These are phyloP conservation scores for Rostrohypoxylon terebratum DNA, from an alignment of 495 filamentous ascomycete genomes.

Conservation along the genomic window DNA sequence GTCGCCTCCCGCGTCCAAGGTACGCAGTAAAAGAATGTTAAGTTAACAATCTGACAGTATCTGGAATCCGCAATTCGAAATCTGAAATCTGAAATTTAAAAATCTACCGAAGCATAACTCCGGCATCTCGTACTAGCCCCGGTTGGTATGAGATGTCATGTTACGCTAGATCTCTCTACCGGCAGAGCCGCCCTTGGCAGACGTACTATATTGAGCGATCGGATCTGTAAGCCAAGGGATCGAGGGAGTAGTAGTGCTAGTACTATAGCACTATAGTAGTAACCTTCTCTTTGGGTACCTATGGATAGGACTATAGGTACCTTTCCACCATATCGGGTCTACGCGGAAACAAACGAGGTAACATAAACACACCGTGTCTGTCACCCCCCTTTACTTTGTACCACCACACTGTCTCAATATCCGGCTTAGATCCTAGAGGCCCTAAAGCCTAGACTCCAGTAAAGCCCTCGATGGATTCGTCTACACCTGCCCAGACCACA, in stretches of 20 bases:
- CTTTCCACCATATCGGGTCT: constrained; percentile 23
- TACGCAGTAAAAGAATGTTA: not conserved
- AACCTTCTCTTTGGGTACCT: not conserved
- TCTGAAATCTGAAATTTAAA: too few species aligned
- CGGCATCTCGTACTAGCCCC: constrained; percentile 1
- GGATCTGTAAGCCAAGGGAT: constrained; percentile 1
- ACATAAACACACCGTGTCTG: not conserved
- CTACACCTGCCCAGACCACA: constrained; percentile 10
- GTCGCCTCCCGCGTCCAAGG: not conserved
- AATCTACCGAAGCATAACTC: not conserved
- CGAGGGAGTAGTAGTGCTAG: too few species aligned
- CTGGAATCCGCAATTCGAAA: not conserved
- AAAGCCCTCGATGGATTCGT: constrained; percentile 1
- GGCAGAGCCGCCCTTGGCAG: constrained; percentile 42
- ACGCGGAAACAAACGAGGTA: not conserved
- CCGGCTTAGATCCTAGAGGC: not conserved
- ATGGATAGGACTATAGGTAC: too few species aligned
- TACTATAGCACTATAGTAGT: too few species aligned
- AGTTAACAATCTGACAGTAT: not conserved
- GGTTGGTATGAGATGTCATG: constrained; percentile 23
- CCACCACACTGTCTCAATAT: constrained; percentile 28
- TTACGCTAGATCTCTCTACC: constrained; percentile 37
- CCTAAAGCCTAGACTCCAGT: not conserved
- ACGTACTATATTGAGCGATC: constrained; percentile 19
- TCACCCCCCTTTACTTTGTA: constrained; percentile 18